Percentiles rank a stretch among this genome's conserved stretches.
Conservation (phyloP, 164 flowering plant genomes). For the Nymphaea colorata region DNA sequence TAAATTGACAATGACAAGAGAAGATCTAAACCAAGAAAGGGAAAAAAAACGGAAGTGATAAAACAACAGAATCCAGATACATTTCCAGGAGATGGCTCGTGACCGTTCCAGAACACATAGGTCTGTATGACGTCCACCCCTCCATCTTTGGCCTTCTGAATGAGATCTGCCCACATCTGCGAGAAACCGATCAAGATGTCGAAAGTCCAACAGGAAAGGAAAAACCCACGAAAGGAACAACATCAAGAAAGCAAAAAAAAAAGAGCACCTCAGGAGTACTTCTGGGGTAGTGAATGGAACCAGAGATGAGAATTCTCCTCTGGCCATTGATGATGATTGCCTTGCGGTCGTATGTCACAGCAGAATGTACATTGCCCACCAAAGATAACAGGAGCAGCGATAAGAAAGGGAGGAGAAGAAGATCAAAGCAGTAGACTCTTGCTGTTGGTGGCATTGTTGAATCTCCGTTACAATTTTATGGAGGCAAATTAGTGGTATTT, state of each 20-base stretch:
- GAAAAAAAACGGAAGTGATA: not conserved
- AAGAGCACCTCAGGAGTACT: slow-evolving; percentile 14
- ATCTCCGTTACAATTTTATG: not conserved
- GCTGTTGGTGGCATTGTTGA: not conserved
- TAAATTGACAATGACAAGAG: not conserved
- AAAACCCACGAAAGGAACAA: not conserved
- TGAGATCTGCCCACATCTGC: slow-evolving; percentile 7
- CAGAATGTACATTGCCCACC: slow-evolving; percentile 3
- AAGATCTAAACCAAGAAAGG: not conserved
- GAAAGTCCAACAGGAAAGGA: not conserved
- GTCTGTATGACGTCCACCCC: slow-evolving; percentile 17
- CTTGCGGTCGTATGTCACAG: slow-evolving; percentile 12
- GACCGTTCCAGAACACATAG: slow-evolving; percentile 54
- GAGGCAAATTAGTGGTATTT: not conserved
- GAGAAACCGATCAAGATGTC: not conserved
- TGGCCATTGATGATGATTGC: slow-evolving; percentile 13
- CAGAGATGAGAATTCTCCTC: slow-evolving; percentile 15
- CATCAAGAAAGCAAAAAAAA: not conserved
- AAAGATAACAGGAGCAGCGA: not conserved
- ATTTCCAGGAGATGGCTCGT: slow-evolving; percentile 20
- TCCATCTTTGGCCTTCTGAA: slow-evolving; percentile 16
- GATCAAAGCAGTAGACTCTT: not conserved
- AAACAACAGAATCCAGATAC: not conserved
- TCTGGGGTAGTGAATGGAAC: slow-evolving; percentile 13
- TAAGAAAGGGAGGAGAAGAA: not conserved